Evolutionary conservation across 176 grass and related monocot species (phyloP).

Genomic region (Oryza australiensis): DNA sequence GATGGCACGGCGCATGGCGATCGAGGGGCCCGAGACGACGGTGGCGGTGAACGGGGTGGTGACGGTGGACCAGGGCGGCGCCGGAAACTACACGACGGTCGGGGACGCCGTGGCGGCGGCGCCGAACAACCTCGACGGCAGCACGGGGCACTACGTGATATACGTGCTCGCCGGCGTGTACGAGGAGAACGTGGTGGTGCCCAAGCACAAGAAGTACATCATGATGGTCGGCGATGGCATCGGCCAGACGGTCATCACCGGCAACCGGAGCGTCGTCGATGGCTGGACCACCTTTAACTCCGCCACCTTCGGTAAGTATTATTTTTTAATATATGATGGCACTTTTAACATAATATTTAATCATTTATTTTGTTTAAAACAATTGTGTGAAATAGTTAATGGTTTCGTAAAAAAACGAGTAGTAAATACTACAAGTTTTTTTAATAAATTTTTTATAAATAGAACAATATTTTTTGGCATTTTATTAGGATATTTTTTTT

Average conservation of each 20-base stretch:
- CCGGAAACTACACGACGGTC: constrained; percentile 60
- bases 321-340: too few species aligned
- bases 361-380: too few species aligned
- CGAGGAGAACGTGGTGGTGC: constrained; percentile 77
- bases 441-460: too few species aligned
- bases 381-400: too few species aligned
- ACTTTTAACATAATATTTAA: too few species aligned
- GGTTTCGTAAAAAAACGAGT: too few species aligned
- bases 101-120: constrained; percentile 63
- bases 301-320: constrained; percentile 81
- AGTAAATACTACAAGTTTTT: too few species aligned
- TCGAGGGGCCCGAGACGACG: constrained; percentile 39
- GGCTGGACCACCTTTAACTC: constrained; percentile 89
- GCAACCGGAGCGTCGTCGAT: constrained; percentile 61
- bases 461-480: too few species aligned
- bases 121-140: constrained; percentile 61
- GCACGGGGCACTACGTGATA: constrained; percentile 70
- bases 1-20: constrained; percentile 42
- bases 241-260: constrained; percentile 75
- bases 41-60: constrained; percentile 48
- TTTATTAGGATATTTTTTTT: background rate
- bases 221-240: constrained; percentile 93
- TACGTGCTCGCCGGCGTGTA: constrained; percentile 76
- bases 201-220: constrained; percentile 65
- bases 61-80: constrained; percentile 61